Evolutionary conservation across 768 basidiomycete genomes (phyloP), one percentile per base, ranked within the genome.

Genomic region (Tylopilus rubrobrunneus): DNA sequence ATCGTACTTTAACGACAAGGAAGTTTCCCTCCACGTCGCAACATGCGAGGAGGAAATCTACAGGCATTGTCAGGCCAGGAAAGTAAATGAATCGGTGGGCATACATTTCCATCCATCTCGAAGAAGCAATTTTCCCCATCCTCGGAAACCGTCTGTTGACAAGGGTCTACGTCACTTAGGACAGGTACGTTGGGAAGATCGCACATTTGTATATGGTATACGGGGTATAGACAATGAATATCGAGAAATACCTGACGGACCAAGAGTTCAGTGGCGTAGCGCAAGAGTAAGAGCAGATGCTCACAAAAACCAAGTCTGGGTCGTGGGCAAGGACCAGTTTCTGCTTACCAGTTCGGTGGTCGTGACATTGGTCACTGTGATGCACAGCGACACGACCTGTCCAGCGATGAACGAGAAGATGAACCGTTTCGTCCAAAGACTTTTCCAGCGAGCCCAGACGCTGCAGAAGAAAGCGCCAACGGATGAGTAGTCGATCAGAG

Each of bases 21-120:
- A 90, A 94, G 67, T 94, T 94, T 33, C 86, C 91, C 67, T 93
- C 92, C 36, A 93, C 91, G 64, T 94, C 91, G 67, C 83, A 88
- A 28, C 77, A 80, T 23, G 87, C 90, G 31, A 94, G 75, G 53
- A 92, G 76, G 56, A 91, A 69, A 67, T 94, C 91, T 92, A 61
- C 2, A 19, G 33, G 42, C 7, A 17, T 42, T 7, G 10, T 62
- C 49, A 64, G 56, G 48, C 21, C 3, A 34, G 50, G 33, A 41
- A 45, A 19, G 39, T 4, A 34, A 28, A 29, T 45, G 29, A 28
- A 14, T 45, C 14, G 39, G 25, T 25, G 37, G 33, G 68, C 83
- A 45, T 60, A 89, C 89, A 94, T 79, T 87, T 92, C 92, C 91
- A 93, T 33, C 91, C 92, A 60, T 92, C 91, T 19, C 75, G 78